A percentile compares a stretch with the other conserved stretches of the same genome.
Conservation (phyloP, 768 basidiomycete genomes). For the Lyophyllum atratum region DNA sequence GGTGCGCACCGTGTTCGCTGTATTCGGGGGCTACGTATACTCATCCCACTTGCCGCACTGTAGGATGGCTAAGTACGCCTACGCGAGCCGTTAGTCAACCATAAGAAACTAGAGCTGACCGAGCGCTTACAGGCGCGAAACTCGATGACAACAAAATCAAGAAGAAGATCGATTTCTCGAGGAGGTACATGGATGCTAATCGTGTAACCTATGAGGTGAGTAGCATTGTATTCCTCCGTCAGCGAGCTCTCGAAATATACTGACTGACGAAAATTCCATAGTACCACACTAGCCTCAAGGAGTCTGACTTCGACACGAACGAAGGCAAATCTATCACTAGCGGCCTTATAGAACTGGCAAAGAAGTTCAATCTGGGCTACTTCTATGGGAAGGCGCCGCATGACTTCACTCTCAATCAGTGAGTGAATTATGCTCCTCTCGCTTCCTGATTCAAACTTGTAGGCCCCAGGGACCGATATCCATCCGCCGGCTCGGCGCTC, state of each 20-base stretch:
- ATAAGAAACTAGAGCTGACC: no score
- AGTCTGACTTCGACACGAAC: constrained; percentile 61
- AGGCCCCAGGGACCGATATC: constrained; percentile 54
- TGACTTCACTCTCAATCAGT: constrained; percentile 71
- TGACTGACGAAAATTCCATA: constrained; percentile 20
- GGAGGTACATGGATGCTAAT: constrained; percentile 82
- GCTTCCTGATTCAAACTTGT: background rate
- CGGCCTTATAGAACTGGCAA: constrained; percentile 55
- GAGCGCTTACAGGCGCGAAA: constrained; percentile 42
- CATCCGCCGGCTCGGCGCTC: constrained; percentile 61
- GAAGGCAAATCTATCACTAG: constrained; percentile 53
- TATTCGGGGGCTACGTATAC: background rate
- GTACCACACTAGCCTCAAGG: constrained; percentile 66
- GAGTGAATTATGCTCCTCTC: constrained; percentile 16
- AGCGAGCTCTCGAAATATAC: background rate
- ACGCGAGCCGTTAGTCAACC: background rate
- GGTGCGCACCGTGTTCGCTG: constrained; percentile 41
- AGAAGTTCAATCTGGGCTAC: constrained; percentile 61
- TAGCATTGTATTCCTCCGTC: background rate
- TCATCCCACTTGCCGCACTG: background rate
- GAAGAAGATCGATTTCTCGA: constrained; percentile 58
- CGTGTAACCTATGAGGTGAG: constrained; percentile 70
- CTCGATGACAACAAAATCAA: constrained; percentile 24
- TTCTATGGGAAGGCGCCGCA: constrained; percentile 74
- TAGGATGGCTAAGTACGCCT: constrained; percentile 65